A percentile compares a stretch with the other conserved stretches of the same genome.
Conservation (phyloP, 2,329 filamentous ascomycete species). For the Stemphylium vesicarium region DNA sequence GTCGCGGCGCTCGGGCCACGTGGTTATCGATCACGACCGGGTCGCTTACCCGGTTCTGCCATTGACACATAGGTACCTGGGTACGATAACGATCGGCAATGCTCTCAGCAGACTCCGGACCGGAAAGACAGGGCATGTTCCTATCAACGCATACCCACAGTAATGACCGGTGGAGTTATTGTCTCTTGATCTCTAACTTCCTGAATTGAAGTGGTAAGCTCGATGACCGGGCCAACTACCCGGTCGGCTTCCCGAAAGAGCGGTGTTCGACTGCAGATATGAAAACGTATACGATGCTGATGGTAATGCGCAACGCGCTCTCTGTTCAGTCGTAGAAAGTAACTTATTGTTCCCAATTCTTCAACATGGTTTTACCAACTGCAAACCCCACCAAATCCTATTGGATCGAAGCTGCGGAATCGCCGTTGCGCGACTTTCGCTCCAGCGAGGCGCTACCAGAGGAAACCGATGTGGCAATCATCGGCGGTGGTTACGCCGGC, state of each 20-base stretch:
- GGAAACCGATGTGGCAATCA: slow-evolving; percentile 20
- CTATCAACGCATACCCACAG: too few species aligned
- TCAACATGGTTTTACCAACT: slow-evolving; percentile 13
- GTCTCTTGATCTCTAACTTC: too few species aligned
- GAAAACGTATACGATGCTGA: too few species aligned
- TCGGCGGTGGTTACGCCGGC: slow-evolving; percentile 19
- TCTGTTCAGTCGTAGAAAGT: neutral
- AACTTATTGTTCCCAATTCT: neutral
- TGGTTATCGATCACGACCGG: neutral
- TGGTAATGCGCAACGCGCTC: too few species aligned
- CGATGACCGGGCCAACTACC: too few species aligned
- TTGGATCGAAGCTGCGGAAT: slow-evolving; percentile 20
- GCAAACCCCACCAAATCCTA: slow-evolving; percentile 17
- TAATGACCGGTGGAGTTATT: too few species aligned
- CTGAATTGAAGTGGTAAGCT: too few species aligned
- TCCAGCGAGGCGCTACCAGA: slow-evolving; percentile 14
- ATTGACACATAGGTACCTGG: slow-evolving; percentile 2
- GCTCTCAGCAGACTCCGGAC: too few species aligned
- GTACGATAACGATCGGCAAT: neutral
- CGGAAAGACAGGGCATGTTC: too few species aligned
- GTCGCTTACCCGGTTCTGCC: slow-evolving; percentile 6
- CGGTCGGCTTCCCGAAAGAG: too few species aligned
- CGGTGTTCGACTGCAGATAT: too few species aligned
- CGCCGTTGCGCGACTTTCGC: slow-evolving; percentile 14
- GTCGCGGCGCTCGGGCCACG: neutral